Evolutionary conservation across 352 stramenopile genomes (phyloP).

Genomic region (Phytophthora fragariaefolia): DNA sequence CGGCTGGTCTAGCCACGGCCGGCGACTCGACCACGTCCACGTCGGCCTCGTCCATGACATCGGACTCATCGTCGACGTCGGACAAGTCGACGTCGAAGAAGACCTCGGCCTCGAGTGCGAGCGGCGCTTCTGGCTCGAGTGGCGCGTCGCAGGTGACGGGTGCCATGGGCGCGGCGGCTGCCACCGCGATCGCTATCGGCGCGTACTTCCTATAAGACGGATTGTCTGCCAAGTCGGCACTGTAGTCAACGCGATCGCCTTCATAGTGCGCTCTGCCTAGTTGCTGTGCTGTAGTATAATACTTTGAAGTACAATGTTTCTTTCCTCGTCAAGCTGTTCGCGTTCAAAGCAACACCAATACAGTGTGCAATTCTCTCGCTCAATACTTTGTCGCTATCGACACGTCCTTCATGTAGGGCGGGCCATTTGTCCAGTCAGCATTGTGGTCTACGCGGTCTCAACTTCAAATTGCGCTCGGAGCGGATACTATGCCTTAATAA

Average conservation of each 20-base stretch:
- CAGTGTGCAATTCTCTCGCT: too few species aligned
- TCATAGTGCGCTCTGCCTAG: background rate
- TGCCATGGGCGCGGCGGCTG: conserved; percentile 13
- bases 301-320: too few species aligned
- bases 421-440: too few species aligned
- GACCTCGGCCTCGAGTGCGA: conserved; percentile 8
- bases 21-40: conserved; percentile 10
- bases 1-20: background rate
- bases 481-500: too few species aligned
- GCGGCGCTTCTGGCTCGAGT: conserved; percentile 23
- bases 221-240: background rate
- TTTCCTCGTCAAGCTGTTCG: background rate
- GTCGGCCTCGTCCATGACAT: conserved; percentile 11
- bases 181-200: conserved; percentile 12
- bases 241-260: too few species aligned
- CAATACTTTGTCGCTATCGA: too few species aligned
- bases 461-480: too few species aligned
- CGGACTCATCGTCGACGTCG: conserved; percentile 16
- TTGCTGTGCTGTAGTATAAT: background rate
- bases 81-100: conserved; percentile 5
- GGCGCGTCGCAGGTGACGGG: conserved; percentile 22
- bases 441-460: too few species aligned
- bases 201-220: conserved; percentile 31
- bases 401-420: too few species aligned
- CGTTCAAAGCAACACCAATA: too few species aligned